These are phyloP conservation scores for Xylaria flabelliformis DNA, from an alignment of 495 filamentous ascomycete species.

Conservation along the genomic window DNA sequence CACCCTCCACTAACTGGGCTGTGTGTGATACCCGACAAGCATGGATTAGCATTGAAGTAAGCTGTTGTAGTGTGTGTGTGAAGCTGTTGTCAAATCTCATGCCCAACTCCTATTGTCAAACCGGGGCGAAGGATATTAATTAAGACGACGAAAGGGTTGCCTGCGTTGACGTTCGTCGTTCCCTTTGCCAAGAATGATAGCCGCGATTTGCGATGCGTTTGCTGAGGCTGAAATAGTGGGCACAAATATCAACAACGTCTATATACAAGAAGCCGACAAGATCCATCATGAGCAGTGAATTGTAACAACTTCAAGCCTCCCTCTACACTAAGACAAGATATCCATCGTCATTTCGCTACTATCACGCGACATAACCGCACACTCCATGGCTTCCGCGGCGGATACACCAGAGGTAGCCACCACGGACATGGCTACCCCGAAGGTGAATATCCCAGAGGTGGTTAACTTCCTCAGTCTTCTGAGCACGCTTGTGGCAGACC, in stretches of 20 bases:
- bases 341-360: background rate
- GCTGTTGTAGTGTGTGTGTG: background rate
- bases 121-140: background rate
- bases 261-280: constrained; percentile 11
- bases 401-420: background rate
- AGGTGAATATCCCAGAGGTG: background rate
- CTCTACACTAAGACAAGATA: background rate
- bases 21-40: constrained; percentile 4
- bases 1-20: background rate
- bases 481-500: background rate
- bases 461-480: constrained; percentile 19
- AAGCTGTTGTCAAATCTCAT: background rate
- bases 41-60: constrained; percentile 10
- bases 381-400: constrained; percentile 8
- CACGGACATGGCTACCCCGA: background rate
- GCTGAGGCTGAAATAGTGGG: background rate
- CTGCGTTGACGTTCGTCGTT: background rate
- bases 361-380: background rate
- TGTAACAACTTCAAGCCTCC: background rate
- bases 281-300: background rate
- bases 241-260: background rate
- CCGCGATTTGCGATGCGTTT: constrained; percentile 20
- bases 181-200: constrained; percentile 10
- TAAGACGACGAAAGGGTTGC: background rate
- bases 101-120: constrained; percentile 7